phyloP scores from a whole-genome alignment of 441 rosid species.

The Erysimum cheiri region DNA sequence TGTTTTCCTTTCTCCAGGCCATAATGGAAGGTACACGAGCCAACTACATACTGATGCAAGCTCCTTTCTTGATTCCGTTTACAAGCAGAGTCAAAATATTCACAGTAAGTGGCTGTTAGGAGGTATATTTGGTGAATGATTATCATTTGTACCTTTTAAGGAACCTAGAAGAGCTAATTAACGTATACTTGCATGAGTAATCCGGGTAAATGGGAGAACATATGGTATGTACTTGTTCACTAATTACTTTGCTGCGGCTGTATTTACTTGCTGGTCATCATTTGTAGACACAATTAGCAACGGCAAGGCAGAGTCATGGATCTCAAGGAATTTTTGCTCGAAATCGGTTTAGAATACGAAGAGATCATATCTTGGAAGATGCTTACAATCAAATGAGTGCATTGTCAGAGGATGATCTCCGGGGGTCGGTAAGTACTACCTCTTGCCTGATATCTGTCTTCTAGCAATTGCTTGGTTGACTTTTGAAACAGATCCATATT shows the following conservation, averaged over 20 bases:
- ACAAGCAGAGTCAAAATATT: conserved; percentile 96
- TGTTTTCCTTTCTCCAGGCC: conserved; percentile 63
- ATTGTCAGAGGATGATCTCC: conserved; percentile 95
- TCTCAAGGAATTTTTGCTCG: conserved; percentile 78
- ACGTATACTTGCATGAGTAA: conserved; percentile 20
- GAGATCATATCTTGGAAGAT: conserved; percentile 97
- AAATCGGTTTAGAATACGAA: conserved; percentile 88
- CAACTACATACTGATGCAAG: conserved; percentile 89
- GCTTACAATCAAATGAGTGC: conserved; percentile 98
- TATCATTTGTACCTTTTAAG: conserved; percentile 13
- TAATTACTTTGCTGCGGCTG: conserved; percentile 32
- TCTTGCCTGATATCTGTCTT: conserved; percentile 38
- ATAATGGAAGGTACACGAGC: conserved; percentile 86
- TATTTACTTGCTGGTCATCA: conserved; percentile 29
- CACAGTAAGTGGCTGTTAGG: conserved; percentile 66
- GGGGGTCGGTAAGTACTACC: conserved; percentile 70
- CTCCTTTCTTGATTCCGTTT: conserved; percentile 97
- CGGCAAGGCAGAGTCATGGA: conserved; percentile 77
- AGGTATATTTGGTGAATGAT: conserved; percentile 35
- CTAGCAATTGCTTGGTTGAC: conserved; percentile 32
- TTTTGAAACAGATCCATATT: conserved; percentile 14
- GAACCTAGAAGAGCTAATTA: conserved; percentile 24
- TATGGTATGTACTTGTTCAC: conserved; percentile 32
- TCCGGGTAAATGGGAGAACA: conserved; percentile 21
- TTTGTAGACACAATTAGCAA: conserved; percentile 75